Evolutionary conservation across 306 rosid genomes (phyloP).

Genomic region (Vigna mungo): DNA sequence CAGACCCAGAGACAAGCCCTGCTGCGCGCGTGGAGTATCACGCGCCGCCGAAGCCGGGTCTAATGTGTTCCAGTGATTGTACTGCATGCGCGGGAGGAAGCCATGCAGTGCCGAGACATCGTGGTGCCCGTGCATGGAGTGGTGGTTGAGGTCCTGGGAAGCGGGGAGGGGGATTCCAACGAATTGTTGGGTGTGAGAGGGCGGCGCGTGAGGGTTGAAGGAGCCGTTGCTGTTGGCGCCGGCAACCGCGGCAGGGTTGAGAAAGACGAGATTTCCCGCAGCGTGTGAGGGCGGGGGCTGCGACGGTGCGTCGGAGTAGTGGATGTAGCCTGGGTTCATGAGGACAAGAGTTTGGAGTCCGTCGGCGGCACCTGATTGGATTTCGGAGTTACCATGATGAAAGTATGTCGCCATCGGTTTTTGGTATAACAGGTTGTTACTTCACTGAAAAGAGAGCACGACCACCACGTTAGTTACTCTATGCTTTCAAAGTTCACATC

Average conservation of each 20-base stretch:
- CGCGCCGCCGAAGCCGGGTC: slow-evolving; percentile 76
- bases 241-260: slow-evolving; percentile 54
- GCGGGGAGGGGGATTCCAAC: slow-evolving; percentile 72
- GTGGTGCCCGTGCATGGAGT: slow-evolving; percentile 57
- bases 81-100: slow-evolving; percentile 73
- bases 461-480: slow-evolving; percentile 49
- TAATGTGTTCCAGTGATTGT: slow-evolving; percentile 74
- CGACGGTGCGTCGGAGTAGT: slow-evolving; percentile 75
- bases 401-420: slow-evolving; percentile 91
- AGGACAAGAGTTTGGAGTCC: slow-evolving; percentile 90
- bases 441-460: slow-evolving; percentile 56
- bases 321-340: slow-evolving; percentile 91
- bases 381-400: slow-evolving; percentile 92
- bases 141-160: slow-evolving; percentile 61
- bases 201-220: slow-evolving; percentile 70
- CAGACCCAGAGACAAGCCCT: slow-evolving; percentile 67
- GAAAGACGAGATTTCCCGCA: slow-evolving; percentile 55
- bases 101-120: slow-evolving; percentile 89
- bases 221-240: slow-evolving; percentile 42
- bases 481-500: slow-evolving; percentile 50
- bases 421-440: slow-evolving; percentile 42
- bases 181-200: slow-evolving; percentile 74
- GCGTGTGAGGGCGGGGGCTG: slow-evolving; percentile 50
- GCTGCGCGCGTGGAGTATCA: slow-evolving; percentile 80
- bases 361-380: slow-evolving; percentile 67